These are phyloP conservation scores for Poteriospumella lacustris DNA, from an alignment of 108 stramenopile species.

Conservation along the genomic window DNA sequence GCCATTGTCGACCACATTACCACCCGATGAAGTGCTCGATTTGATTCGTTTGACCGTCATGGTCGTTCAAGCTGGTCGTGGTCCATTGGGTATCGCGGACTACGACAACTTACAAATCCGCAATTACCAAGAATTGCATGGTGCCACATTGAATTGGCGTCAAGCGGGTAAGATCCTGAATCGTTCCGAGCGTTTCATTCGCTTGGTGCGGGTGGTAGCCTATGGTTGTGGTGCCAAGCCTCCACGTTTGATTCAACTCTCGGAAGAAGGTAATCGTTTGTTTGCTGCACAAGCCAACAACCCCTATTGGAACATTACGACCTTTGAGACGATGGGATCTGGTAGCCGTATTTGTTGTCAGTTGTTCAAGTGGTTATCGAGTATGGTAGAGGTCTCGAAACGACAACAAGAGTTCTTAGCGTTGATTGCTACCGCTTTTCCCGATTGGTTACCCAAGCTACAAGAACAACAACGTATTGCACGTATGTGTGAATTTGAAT, in stretches of 20 bases:
- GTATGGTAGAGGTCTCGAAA: not conserved
- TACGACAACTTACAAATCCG: conserved; percentile 11
- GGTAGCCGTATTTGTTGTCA: conserved; percentile 5
- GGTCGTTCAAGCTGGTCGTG: conserved; percentile 1
- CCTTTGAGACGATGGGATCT: not conserved
- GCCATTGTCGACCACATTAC: not conserved
- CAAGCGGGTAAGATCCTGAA: conserved; percentile 22
- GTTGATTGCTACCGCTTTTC: conserved; percentile 19
- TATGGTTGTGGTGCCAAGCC: conserved; percentile 21
- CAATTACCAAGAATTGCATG: conserved; percentile 1
- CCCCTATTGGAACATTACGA: not conserved
- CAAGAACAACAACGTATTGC: not conserved
- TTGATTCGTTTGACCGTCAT: not conserved
- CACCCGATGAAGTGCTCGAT: conserved; percentile 30
- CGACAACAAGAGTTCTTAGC: conserved; percentile 21
- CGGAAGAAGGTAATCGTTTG: not conserved
- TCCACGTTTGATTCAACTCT: conserved; percentile 23
- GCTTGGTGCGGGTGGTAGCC: not conserved
- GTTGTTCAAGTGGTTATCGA: conserved; percentile 19
- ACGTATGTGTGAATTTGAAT: conserved; percentile 19
- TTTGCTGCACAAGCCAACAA: conserved; percentile 14
- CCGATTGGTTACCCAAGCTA: conserved; percentile 30
- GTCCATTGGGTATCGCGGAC: not conserved
- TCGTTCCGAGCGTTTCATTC: conserved; percentile 4
- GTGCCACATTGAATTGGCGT: not conserved